Conservation (phyloP, 2,329 filamentous ascomycete genomes). For the Colletotrichum tanaceti region DNA sequence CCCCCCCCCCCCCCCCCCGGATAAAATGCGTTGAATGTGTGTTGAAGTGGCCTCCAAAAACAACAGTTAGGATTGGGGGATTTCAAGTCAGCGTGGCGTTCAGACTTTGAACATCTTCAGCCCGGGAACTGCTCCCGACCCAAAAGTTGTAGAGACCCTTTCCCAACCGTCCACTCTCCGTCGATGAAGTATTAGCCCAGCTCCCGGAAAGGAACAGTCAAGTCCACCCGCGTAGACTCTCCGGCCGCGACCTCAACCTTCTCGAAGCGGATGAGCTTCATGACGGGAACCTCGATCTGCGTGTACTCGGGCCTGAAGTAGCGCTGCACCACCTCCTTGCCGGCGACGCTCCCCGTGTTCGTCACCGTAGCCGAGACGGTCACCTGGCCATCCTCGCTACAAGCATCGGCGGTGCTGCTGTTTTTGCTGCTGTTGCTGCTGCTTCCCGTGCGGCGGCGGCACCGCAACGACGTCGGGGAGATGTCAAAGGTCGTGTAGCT, state of each 20-base stretch:
- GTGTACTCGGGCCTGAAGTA: slow-evolving; percentile 57
- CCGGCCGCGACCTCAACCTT: slow-evolving; percentile 58
- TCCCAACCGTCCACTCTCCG: slow-evolving; percentile 43
- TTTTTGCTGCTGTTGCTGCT: neutral
- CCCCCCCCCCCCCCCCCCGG: too few relatives aligned
- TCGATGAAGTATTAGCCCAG: slow-evolving; percentile 47
- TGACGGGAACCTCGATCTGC: slow-evolving; percentile 51
- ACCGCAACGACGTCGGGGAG: slow-evolving; percentile 45
- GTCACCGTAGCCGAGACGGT: slow-evolving; percentile 59
- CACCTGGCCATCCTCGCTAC: slow-evolving; percentile 41
- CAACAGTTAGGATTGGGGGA: neutral
- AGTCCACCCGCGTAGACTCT: slow-evolving; percentile 52
- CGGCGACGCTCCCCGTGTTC: slow-evolving; percentile 57
- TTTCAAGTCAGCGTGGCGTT: slow-evolving; percentile 24
- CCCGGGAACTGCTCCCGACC: slow-evolving; percentile 47
- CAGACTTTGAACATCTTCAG: slow-evolving; percentile 16
- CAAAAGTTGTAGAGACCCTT: slow-evolving; percentile 48
- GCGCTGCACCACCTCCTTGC: slow-evolving; percentile 51
- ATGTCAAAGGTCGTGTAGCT: slow-evolving; percentile 73
- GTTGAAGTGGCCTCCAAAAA: too few relatives aligned
- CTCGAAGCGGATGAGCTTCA: slow-evolving; percentile 63
- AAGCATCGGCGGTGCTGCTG: slow-evolving; percentile 48
- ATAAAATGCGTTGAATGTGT: too few relatives aligned
- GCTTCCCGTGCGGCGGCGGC: neutral
- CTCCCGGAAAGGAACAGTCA: slow-evolving; percentile 45